phyloP scores from a whole-genome alignment of 768 basidiomycete genomes.

The Boletus sp. region DNA sequence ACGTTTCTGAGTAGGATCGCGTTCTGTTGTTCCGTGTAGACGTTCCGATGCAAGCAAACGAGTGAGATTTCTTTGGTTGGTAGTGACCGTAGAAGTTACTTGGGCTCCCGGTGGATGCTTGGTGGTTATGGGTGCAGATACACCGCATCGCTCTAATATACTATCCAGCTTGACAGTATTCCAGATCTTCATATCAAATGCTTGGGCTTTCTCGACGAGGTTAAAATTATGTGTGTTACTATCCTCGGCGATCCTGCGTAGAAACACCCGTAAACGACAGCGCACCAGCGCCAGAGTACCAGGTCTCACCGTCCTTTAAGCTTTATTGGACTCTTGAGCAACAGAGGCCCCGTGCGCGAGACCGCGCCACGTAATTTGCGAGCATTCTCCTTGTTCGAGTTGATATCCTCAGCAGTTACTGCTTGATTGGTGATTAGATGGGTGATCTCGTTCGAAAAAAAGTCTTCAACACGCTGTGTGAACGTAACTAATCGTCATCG shows the following conservation, averaged over 20 bases:
- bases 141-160: constrained; percentile 65
- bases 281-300: not conserved
- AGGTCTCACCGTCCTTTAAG: constrained; percentile 52
- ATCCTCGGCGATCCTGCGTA: constrained; percentile 31
- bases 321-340: constrained; percentile 65
- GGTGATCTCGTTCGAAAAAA: constrained; percentile 83
- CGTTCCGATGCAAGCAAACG: constrained; percentile 77
- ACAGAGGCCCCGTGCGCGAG: constrained; percentile 20
- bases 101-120: constrained; percentile 30
- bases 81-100: constrained; percentile 28
- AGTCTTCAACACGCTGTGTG: constrained; percentile 73
- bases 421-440: constrained; percentile 78
- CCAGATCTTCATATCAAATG: constrained; percentile 87
- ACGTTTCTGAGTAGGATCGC: constrained; percentile 85
- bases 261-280: constrained; percentile 1
- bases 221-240: constrained; percentile 36
- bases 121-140: constrained; percentile 28
- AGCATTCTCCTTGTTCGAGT: constrained; percentile 67
- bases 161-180: constrained; percentile 64
- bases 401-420: constrained; percentile 32
- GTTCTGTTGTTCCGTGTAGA: constrained; percentile 80
- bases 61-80: constrained; percentile 48
- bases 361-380: constrained; percentile 29
- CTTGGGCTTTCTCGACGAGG: constrained; percentile 62
- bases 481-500: constrained; percentile 1